Conservation (phyloP, 371 early-diverging fungal genomes). For the Syncephalastrum monosporum region DNA sequence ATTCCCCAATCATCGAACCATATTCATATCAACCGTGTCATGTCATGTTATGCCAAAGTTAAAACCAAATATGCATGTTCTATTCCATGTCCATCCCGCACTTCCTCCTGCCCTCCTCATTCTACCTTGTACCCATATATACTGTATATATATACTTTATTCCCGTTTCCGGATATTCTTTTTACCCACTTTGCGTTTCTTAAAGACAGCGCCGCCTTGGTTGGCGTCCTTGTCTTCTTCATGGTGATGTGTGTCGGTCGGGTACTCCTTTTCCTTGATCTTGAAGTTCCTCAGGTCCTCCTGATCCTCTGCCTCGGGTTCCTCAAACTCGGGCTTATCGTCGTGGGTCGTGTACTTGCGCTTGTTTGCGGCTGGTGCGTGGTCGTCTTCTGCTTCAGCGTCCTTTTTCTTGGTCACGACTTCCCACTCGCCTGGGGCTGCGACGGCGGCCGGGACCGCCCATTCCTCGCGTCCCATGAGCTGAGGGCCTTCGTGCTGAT, state of each 20-base stretch:
- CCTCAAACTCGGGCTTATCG: slow-evolving; percentile 35
- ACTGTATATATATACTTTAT: background rate
- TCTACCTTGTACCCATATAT: no score
- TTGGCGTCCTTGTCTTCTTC: slow-evolving; percentile 17
- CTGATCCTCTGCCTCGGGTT: slow-evolving; percentile 48
- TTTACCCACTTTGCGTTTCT: slow-evolving; percentile 50
- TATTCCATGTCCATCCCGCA: no score
- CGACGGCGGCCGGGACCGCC: slow-evolving; percentile 29
- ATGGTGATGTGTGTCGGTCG: slow-evolving; percentile 18
- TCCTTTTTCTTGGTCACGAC: slow-evolving; percentile 17
- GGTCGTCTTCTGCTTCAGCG: background rate
- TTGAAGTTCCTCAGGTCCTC: slow-evolving; percentile 53
- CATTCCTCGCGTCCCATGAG: slow-evolving; percentile 38
- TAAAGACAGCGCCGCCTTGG: slow-evolving; percentile 34
- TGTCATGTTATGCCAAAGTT: no score
- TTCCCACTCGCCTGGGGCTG: slow-evolving; percentile 44
- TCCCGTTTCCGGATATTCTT: slow-evolving; percentile 11
- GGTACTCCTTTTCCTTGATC: slow-evolving; percentile 55
- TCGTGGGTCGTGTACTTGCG: slow-evolving; percentile 27
- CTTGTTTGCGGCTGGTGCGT: slow-evolving; percentile 1
- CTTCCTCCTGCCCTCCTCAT: no score
- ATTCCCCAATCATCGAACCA: no score
- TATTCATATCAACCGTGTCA: no score
- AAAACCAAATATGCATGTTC: no score
- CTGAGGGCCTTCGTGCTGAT: slow-evolving; percentile 9